Evolutionary conservation across 371 early-diverging fungal genomes (phyloP).

Genomic region (Syncephalis fuscata): DNA sequence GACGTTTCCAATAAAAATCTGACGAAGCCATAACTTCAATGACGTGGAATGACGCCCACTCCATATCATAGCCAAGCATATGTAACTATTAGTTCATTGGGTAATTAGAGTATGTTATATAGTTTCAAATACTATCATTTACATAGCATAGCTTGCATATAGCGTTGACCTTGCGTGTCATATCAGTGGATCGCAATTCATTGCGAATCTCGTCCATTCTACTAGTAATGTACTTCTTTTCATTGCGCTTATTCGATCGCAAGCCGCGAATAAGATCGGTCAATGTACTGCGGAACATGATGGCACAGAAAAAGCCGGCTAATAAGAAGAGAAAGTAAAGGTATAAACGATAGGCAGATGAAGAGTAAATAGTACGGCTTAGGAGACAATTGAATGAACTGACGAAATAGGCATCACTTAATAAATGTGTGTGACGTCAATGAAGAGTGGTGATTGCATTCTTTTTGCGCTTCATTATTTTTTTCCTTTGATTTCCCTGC

Average conservation of each 20-base stretch:
- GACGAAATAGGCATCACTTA: no score
- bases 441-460: no score
- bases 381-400: no score
- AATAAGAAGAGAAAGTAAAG: no score
- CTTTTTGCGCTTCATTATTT: no score
- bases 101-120: neutral
- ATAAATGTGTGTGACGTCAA: no score
- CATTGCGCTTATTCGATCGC: slow-evolving; percentile 82
- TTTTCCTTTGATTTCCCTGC: no score
- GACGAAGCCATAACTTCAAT: slow-evolving; percentile 94
- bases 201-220: slow-evolving; percentile 76
- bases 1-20: slow-evolving; percentile 66
- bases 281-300: slow-evolving; percentile 69
- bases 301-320: no score
- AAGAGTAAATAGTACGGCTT: no score
- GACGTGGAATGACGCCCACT: slow-evolving; percentile 91
- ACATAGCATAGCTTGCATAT: slow-evolving; percentile 80
- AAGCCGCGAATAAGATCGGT: slow-evolving; percentile 85
- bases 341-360: no score
- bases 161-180: slow-evolving; percentile 69
- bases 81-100: slow-evolving; percentile 42
- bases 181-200: slow-evolving; percentile 73
- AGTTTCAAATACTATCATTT: slow-evolving; percentile 9
- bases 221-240: slow-evolving; percentile 65
- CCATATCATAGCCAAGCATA: slow-evolving; percentile 94